These are phyloP conservation scores for Austroboletus novae-zelandiae DNA, from an alignment of 1,284 basidiomycete species.

Conservation along the genomic window DNA sequence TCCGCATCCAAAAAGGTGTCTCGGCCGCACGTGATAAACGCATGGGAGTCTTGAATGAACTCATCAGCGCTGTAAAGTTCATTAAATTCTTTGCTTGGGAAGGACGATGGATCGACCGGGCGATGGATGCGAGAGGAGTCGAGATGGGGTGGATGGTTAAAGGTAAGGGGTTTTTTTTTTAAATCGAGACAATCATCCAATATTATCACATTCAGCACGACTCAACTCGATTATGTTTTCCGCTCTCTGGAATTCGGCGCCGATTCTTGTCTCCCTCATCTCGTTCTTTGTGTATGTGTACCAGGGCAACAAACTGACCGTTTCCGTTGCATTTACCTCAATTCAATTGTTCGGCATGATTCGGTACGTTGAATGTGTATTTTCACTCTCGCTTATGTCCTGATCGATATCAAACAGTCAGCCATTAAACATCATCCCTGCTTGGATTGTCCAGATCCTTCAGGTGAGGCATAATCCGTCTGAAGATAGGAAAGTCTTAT, in stretches of 20 bases:
- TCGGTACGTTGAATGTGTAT: slow-evolving; percentile 28
- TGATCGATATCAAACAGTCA: slow-evolving; percentile 31
- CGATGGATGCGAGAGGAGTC: slow-evolving; percentile 52
- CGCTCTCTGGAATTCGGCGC: slow-evolving; percentile 62
- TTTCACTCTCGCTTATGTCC: not conserved
- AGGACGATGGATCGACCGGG: slow-evolving; percentile 65
- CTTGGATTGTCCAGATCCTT: slow-evolving; percentile 51
- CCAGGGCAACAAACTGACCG: slow-evolving; percentile 62
- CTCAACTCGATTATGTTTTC: slow-evolving; percentile 65
- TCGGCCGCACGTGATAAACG: slow-evolving; percentile 78
- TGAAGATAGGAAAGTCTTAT: not conserved
- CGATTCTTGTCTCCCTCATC: slow-evolving; percentile 66
- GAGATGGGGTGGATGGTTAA: slow-evolving; percentile 75
- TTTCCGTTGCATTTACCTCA: slow-evolving; percentile 72
- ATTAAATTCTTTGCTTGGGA: slow-evolving; percentile 91
- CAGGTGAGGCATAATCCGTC: slow-evolving; percentile 16
- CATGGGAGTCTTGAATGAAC: slow-evolving; percentile 83
- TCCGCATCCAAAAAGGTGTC: slow-evolving; percentile 72
- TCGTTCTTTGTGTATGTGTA: slow-evolving; percentile 65
- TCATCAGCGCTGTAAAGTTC: slow-evolving; percentile 79
- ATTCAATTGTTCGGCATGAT: slow-evolving; percentile 74
- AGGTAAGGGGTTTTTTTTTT: slow-evolving; percentile 34
- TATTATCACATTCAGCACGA: slow-evolving; percentile 41
- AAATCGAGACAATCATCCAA: not conserved
- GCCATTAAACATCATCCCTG: slow-evolving; percentile 70